Evolutionary conservation across 225 moss, liverwort and hornwort genomes (phyloP).

Genomic region (Straminergon stramineum): DNA sequence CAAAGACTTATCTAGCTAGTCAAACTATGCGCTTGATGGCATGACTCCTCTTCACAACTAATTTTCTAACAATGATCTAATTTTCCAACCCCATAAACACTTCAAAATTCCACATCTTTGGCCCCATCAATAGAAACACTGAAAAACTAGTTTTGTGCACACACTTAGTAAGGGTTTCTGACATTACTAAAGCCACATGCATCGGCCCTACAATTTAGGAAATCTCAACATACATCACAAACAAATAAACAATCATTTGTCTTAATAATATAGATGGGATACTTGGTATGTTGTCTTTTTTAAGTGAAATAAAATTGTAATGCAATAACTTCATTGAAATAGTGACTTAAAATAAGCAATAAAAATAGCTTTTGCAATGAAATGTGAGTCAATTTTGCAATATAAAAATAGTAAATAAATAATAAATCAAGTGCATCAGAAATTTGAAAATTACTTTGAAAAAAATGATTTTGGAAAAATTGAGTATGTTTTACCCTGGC

Average conservation of each 20-base stretch:
- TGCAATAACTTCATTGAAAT: not conserved
- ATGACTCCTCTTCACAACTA: rapidly evolving
- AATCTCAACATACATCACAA: not conserved
- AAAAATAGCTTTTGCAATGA: not conserved
- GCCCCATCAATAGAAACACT: rapidly evolving
- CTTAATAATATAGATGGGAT: not conserved
- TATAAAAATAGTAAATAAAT: not conserved
- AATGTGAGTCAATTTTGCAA: not conserved
- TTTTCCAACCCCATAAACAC: rapidly evolving
- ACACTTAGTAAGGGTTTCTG: too few species aligned
- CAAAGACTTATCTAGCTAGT: too few species aligned
- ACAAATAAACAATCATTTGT: too few species aligned
- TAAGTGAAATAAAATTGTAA: not conserved
- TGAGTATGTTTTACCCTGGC: too few species aligned
- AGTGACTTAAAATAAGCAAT: not conserved
- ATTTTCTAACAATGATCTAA: not conserved
- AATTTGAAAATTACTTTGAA: not conserved
- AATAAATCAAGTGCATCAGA: not conserved
- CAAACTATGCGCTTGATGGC: not conserved
- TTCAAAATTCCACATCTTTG: not conserved
- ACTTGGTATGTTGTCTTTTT: not conserved
- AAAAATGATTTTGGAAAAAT: not conserved
- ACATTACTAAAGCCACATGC: rapidly evolving
- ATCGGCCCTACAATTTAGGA: not conserved
- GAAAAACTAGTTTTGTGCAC: too few species aligned